A percentile compares a stretch with the other conserved stretches of the same genome.
These are phyloP conservation scores for Xylaria sp. DNA, from an alignment of 2,329 filamentous ascomycete species.

Conservation along the genomic window DNA sequence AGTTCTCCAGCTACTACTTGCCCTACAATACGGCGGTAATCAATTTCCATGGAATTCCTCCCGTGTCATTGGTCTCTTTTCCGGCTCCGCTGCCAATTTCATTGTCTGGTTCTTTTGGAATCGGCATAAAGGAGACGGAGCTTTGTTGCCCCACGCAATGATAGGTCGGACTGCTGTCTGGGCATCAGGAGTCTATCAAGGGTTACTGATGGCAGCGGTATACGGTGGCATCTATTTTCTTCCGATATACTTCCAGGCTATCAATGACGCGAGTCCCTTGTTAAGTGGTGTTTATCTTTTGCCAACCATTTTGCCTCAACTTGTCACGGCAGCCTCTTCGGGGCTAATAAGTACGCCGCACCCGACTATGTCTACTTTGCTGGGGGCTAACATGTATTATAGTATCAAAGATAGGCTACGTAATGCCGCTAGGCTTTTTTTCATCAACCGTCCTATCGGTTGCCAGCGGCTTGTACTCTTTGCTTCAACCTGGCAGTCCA, in stretches of 20 bases:
- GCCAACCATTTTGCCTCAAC: not conserved
- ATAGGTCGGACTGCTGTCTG: not conserved
- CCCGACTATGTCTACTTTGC: not conserved
- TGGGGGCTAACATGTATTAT: not conserved
- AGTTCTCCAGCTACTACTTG: constrained; percentile 49
- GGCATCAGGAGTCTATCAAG: not conserved
- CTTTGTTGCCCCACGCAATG: not conserved
- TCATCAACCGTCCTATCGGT: not conserved
- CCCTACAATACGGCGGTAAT: constrained; percentile 49
- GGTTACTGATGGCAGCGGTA: not conserved
- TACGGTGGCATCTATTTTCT: not conserved
- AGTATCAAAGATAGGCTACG: not conserved
- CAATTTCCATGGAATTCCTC: not conserved
- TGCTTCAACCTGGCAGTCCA: constrained; percentile 11
- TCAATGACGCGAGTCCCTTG: not conserved
- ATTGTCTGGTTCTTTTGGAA: not conserved
- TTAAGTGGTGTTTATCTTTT: constrained; percentile 2
- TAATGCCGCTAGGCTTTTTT: not conserved
- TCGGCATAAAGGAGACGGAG: not conserved
- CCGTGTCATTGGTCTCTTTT: not conserved
- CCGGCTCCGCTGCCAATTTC: not conserved
- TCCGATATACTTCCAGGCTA: not conserved
- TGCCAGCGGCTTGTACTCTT: not conserved
- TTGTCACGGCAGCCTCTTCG: not conserved
- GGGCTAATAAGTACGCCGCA: not conserved